Evolutionary conservation across 371 early-diverging fungal genomes (phyloP), one percentile per base, ranked within the genome.

Genomic region (Mucor indicus): DNA sequence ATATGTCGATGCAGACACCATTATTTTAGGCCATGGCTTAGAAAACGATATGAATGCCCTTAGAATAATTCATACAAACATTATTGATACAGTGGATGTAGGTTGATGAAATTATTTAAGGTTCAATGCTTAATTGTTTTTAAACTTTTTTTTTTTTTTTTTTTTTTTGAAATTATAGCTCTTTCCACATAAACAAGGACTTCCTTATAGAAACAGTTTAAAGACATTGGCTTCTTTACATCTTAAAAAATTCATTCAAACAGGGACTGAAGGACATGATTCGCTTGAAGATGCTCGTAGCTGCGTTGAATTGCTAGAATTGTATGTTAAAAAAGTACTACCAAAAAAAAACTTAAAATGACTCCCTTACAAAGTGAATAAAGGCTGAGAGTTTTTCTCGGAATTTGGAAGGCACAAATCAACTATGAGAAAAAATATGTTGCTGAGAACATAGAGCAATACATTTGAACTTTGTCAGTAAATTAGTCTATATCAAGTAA

Each of bases 231-330:
- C 72, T 1, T 63, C 66, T 8, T 46, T 48, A 10, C 48, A 69
- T 41, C 47, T 74, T 3, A 54, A 54, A 20, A 62, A 64, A 21
- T 72, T 72, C 38, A 82, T 82, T 23, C 82, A 82, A 47, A 72
- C 72, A 16, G 65, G 74, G 12, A 69, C 69, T 5, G 65, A 70
- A 13, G 82, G 82, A 0, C 82, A 82, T 37, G 82, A 82, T 32
- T 79, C 80, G 2, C 67, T 70, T 33, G 79, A 80, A 53, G 82
- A 82, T 51, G 79, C 82, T 1, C 63, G 69, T 32, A 72, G 72
- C 8, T 79, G 79, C 56, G 49, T 82, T 2, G 80, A 82, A 20
- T 35, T 82, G 21, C 38, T 62, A 10, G 38, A 62, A 17, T 25
- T 23, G 1, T 62, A 49, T 30, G 38, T 60, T 21, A 50, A 54